Conservation (phyloP, 768 basidiomycete species). For the Termitomyces heimii region DNA sequence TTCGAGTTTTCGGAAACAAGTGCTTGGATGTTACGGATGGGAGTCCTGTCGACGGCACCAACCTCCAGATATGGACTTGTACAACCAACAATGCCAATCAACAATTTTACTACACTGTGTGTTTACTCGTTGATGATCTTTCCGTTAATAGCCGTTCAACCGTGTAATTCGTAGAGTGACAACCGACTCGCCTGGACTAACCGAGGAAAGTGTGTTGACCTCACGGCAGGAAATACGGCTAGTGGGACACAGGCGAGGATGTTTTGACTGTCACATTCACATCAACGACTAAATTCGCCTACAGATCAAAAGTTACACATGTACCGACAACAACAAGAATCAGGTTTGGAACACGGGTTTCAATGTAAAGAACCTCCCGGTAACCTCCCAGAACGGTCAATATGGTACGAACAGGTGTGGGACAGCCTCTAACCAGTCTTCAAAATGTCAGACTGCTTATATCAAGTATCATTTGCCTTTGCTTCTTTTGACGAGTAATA, state of each 20-base stretch:
- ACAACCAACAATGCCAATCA: slow-evolving; percentile 35
- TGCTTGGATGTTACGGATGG: slow-evolving; percentile 46
- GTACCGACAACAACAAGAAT: slow-evolving; percentile 33
- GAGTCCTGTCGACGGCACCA: slow-evolving; percentile 32
- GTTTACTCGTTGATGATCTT: neutral
- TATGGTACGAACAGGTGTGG: slow-evolving; percentile 66
- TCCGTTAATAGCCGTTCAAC: neutral
- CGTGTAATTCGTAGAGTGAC: slow-evolving; percentile 15
- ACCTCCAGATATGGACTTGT: slow-evolving; percentile 51
- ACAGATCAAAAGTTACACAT: slow-evolving; percentile 45
- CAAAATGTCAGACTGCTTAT: slow-evolving; percentile 66
- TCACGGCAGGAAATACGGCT: slow-evolving; percentile 32
- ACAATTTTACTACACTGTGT: slow-evolving; percentile 21
- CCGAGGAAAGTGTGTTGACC: slow-evolving; percentile 43
- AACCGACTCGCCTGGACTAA: slow-evolving; percentile 40
- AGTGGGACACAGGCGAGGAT: slow-evolving; percentile 26
- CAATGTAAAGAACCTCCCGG: slow-evolving; percentile 31
- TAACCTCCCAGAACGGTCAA: slow-evolving; percentile 49
- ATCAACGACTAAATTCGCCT: neutral
- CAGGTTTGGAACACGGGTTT: slow-evolving; percentile 52
- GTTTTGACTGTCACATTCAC: neutral
- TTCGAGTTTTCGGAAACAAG: slow-evolving; percentile 39
- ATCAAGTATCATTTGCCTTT: slow-evolving; percentile 42
- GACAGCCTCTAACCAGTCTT: slow-evolving; percentile 44
- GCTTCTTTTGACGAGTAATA: slow-evolving; percentile 1